A percentile compares a stretch with the other conserved stretches of the same genome.
Conservation (phyloP, 2,329 filamentous ascomycete genomes). For the Eurotiales sp. region DNA sequence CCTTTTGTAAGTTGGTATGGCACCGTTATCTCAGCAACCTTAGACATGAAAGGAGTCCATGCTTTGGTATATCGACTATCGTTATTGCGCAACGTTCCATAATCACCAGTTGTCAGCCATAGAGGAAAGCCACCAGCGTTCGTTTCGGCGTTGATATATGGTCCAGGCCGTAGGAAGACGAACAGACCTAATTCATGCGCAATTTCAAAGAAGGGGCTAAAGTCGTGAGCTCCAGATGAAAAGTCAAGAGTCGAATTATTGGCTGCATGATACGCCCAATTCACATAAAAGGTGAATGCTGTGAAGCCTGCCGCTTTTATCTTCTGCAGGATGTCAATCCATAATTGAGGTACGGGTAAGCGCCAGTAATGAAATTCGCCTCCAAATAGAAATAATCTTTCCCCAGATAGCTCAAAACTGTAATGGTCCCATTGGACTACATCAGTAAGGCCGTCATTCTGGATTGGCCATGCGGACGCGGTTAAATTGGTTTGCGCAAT, state of each 20-base stretch:
- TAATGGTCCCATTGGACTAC: slow-evolving; percentile 53
- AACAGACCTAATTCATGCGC: slow-evolving; percentile 70
- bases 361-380: slow-evolving; percentile 57
- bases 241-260: slow-evolving; percentile 49
- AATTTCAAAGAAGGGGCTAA: slow-evolving; percentile 50
- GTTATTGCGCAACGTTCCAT: slow-evolving; percentile 60
- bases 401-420: slow-evolving; percentile 50
- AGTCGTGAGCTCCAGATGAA: slow-evolving; percentile 51
- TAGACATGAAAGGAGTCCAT: slow-evolving; percentile 63
- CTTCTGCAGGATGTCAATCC: slow-evolving; percentile 58
- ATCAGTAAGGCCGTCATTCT: slow-evolving; percentile 1
- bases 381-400: slow-evolving; percentile 51
- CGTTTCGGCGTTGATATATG: slow-evolving; percentile 74
- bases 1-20: slow-evolving; percentile 76
- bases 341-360: slow-evolving; percentile 54
- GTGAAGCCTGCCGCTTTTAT: slow-evolving; percentile 51
- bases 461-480: too few species aligned
- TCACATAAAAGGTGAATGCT: slow-evolving; percentile 46
- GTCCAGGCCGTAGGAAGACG: slow-evolving; percentile 66
- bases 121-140: slow-evolving; percentile 76
- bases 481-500: too few species aligned
- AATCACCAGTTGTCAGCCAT: slow-evolving; percentile 63
- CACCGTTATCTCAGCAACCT: slow-evolving; percentile 64
- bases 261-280: slow-evolving; percentile 49
- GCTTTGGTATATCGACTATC: slow-evolving; percentile 61